Percentiles rank a stretch among this genome's conserved stretches.
These are phyloP conservation scores for Lentinula aciculospora DNA, from an alignment of 768 basidiomycete species.

Conservation along the genomic window DNA sequence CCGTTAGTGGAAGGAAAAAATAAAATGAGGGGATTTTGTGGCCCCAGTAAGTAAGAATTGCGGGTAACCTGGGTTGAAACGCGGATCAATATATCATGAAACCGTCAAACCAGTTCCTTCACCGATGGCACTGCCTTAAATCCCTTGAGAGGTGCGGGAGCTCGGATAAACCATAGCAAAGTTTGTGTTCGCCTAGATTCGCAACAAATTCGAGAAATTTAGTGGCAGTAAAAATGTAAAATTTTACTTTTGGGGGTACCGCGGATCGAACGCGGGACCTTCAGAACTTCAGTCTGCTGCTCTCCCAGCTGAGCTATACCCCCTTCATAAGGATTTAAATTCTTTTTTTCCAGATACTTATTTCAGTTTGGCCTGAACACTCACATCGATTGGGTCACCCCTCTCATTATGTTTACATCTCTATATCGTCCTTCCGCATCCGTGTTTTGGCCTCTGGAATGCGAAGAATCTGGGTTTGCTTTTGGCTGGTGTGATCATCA, in stretches of 20 bases:
- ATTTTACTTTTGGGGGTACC: no score
- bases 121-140: neutral
- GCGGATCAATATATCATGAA: conserved; percentile 3
- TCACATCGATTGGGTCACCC: neutral
- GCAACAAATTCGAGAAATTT: no score
- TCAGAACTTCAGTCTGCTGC: conserved; percentile 36
- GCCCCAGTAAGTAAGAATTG: conserved; percentile 1
- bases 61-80: conserved; percentile 2
- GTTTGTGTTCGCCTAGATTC: no score
- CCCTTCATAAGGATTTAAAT: conserved; percentile 10
- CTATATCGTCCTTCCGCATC: conserved; percentile 8
- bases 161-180: no score
- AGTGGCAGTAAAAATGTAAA: no score
- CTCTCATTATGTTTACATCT: neutral
- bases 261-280: conserved; percentile 57
- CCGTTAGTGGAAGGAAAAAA: no score
- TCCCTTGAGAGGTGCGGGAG: neutral
- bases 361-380: no score
- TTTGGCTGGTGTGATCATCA: conserved; percentile 53
- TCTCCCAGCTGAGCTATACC: conserved; percentile 33
- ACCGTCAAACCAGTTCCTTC: neutral
- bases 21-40: neutral
- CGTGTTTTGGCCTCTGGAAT: conserved; percentile 57
- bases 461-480: conserved; percentile 38
- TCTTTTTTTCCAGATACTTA: no score